phyloP scores from a whole-genome alignment of 441 rosid genomes.

The Corymbia citriodora region DNA sequence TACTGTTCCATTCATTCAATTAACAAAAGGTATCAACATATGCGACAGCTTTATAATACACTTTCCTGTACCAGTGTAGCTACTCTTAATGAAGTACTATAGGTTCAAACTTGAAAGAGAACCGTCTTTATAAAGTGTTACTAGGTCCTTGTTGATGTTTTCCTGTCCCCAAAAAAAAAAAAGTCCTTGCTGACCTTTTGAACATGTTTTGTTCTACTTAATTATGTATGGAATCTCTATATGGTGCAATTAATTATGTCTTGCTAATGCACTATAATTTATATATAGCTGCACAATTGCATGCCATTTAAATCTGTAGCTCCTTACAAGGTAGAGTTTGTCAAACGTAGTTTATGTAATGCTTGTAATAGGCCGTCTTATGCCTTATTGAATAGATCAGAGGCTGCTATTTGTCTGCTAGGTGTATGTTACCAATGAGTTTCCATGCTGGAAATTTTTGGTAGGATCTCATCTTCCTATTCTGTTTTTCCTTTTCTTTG shows the following conservation, averaged over 20 bases:
- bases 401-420: neutral
- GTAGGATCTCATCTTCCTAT: neutral
- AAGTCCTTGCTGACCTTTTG: neutral
- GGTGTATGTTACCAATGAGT: neutral
- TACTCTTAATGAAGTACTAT: neutral
- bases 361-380: neutral
- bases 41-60: neutral
- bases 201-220: neutral
- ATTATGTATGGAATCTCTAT: neutral
- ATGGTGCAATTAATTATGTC: neutral
- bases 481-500: neutral
- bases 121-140: rapidly evolving
- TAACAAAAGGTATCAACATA: neutral
- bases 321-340: neutral
- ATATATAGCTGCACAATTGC: neutral
- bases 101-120: neutral
- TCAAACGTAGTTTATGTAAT: neutral
- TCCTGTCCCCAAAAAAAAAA: neutral
- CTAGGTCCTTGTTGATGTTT: neutral
- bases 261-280: neutral
- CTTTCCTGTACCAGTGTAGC: neutral
- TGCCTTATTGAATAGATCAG: neutral
- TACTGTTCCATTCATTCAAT: neutral
- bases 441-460: neutral
- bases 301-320: neutral